These are phyloP conservation scores for Coccomyxa subellipsoidea DNA, from an alignment of 163 green algal genomes.

Conservation along the genomic window DNA sequence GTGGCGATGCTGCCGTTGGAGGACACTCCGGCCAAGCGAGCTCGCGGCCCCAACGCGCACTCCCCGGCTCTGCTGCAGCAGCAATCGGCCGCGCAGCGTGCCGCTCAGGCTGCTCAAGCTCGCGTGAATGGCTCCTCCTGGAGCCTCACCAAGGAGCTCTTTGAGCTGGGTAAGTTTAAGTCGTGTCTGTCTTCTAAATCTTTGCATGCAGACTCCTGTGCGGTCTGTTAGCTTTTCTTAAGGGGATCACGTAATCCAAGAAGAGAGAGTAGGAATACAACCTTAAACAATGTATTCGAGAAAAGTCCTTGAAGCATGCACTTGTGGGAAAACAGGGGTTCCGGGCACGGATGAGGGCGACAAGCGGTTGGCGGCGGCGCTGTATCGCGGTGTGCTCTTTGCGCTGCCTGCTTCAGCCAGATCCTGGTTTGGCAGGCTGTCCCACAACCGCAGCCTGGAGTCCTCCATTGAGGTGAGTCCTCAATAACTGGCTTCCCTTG, in stretches of 20 bases:
- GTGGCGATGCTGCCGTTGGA: conserved; percentile 52
- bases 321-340: conserved; percentile 17
- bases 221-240: too few species aligned
- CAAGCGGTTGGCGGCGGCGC: conserved; percentile 18
- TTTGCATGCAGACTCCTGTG: too few species aligned
- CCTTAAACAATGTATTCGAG: too few species aligned
- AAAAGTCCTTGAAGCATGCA: too few species aligned
- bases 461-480: conserved; percentile 54
- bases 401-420: conserved; percentile 62
- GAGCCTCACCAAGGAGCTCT: not conserved
- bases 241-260: too few species aligned
- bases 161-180: conserved; percentile 25
- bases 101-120: not conserved
- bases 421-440: conserved; percentile 74
- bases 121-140: not conserved
- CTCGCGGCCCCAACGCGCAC: not conserved
- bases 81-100: not conserved
- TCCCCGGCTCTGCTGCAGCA: not conserved
- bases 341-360: conserved; percentile 13
- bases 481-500: too few species aligned
- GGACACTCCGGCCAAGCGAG: not conserved
- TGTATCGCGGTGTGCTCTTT: conserved; percentile 62
- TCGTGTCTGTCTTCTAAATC: not conserved
- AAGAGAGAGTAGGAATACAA: too few species aligned
- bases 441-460: conserved; percentile 45